Conservation (phyloP, 208 protist species). For the Naegleria fowleri region DNA sequence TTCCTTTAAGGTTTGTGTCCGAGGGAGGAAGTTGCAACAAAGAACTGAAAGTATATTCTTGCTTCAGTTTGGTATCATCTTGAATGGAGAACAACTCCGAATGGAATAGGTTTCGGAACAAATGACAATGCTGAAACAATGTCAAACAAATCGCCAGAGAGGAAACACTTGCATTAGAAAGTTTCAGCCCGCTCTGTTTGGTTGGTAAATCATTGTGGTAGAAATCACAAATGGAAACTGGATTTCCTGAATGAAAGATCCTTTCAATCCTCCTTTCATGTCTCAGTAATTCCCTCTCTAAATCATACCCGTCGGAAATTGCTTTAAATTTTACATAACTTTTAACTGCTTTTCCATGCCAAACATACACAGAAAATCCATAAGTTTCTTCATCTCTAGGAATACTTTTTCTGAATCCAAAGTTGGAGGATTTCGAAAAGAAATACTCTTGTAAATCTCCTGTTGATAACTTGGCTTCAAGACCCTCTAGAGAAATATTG, state of each 20-base stretch:
- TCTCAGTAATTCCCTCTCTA: neutral
- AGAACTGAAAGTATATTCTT: neutral
- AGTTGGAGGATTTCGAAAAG: neutral
- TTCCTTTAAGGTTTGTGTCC: neutral
- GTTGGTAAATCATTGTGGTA: neutral
- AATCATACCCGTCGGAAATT: neutral
- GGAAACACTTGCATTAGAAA: neutral
- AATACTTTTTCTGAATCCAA: neutral
- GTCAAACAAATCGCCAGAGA: neutral
- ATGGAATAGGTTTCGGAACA: neutral
- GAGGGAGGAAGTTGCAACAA: neutral
- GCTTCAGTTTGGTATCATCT: neutral
- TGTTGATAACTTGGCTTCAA: neutral
- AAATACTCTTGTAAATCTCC: neutral
- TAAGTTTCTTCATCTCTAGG: neutral
- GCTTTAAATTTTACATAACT: neutral
- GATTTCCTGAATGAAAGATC: neutral
- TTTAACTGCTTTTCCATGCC: neutral
- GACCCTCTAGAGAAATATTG: neutral
- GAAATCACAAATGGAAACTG: neutral
- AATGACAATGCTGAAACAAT: constrained; percentile 16
- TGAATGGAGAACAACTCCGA: neutral
- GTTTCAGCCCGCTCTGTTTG: neutral
- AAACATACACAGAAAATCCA: neutral
- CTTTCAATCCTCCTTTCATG: neutral